Evolutionary conservation across 1,284 basidiomycete species (phyloP), one percentile per base, ranked within the genome.

Genomic region (Ustilago cynodontis): DNA sequence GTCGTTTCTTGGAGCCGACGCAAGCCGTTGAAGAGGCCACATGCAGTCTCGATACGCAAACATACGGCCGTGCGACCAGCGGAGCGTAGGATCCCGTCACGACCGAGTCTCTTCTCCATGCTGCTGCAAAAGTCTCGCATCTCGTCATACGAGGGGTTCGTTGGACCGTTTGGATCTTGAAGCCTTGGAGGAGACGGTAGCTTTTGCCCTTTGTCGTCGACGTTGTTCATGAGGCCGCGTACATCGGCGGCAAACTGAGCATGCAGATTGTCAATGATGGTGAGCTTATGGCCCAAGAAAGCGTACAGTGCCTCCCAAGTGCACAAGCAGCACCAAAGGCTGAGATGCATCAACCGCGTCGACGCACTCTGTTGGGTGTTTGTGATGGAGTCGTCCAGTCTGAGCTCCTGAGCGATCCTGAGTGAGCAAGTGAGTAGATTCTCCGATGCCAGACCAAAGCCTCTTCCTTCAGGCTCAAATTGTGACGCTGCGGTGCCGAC

Each of bases 391-490:
- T 59, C 58, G 20, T 66, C 59, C 2, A 71, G 24, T 18, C 37
- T 54, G 26, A 71, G 63, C 31, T 71, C 63, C 49, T 35, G 51
- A 3, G 59, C 63, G 9, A 71, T 35, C 59, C 58, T 65, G 55
- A 66, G 39, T 1, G 69, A 64, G 43, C 69, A 66, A 13, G 60
- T 62, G 29, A 71, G 56, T 26, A 71, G 59, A n/a, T 62, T 66
- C 24, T 71, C 69, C 16, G 69, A 71, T 3, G 69, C 69, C 35
- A 71, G 53, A 24, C 69, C 64, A 18, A 62, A 58, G 9, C 69
- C 69, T 3, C 69, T 49, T 3, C 49, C 53, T 8, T 71, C 63
- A 5, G 50, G 50, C 16, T 65, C 59, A 22, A 52, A 62, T 28
- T 62, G 59, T 1, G 63, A 71, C 8, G 64, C 64, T 16, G 59